Percentiles rank a stretch among this genome's conserved stretches.
phyloP scores from a whole-genome alignment of 257 asterid genomes.

The Scutellaria baicalensis region DNA sequence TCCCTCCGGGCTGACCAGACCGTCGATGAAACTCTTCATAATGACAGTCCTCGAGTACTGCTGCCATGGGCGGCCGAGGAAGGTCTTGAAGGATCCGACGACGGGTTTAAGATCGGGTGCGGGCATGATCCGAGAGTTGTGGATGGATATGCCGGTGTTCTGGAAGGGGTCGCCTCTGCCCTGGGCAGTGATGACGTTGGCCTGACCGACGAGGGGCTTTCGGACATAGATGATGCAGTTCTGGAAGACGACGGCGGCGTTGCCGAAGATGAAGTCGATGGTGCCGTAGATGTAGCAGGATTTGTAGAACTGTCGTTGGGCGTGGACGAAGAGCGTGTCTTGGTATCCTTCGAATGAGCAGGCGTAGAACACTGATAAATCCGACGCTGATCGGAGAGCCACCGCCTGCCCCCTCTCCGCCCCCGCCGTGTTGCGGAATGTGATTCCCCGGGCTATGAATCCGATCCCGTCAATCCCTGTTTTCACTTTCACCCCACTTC shows the following conservation, averaged over 20 bases:
- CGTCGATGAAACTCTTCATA: conserved; percentile 50
- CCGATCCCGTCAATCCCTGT: conserved; percentile 85
- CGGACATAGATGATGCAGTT: conserved; percentile 71
- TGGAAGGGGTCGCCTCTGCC: conserved; percentile 85
- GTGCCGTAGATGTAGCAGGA: conserved; percentile 74
- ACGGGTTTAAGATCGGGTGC: conserved; percentile 64
- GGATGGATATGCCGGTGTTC: conserved; percentile 86
- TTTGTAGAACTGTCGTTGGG: conserved; percentile 91
- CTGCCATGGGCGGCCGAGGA: conserved; percentile 85
- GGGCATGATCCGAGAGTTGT: conserved; percentile 53
- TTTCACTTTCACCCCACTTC: too few relatives aligned
- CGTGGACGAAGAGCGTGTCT: conserved; percentile 83
- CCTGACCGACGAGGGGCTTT: conserved; percentile 61
- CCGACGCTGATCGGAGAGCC: conserved; percentile 89
- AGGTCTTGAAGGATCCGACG: conserved; percentile 32
- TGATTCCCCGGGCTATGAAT: conserved; percentile 81
- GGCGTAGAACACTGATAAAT: conserved; percentile 72
- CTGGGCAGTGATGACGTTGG: conserved; percentile 75
- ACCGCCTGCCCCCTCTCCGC: conserved; percentile 74
- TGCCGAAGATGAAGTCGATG: conserved; percentile 82
- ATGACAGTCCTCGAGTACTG: conserved; percentile 67
- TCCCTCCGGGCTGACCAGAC: conserved; percentile 45
- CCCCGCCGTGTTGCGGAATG: conserved; percentile 84
- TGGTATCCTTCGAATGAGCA: conserved; percentile 84
- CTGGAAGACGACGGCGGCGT: conserved; percentile 83